These are phyloP conservation scores for Diddensiella caesifluorescens DNA, from an alignment of 805 yeast genomes.

Conservation along the genomic window DNA sequence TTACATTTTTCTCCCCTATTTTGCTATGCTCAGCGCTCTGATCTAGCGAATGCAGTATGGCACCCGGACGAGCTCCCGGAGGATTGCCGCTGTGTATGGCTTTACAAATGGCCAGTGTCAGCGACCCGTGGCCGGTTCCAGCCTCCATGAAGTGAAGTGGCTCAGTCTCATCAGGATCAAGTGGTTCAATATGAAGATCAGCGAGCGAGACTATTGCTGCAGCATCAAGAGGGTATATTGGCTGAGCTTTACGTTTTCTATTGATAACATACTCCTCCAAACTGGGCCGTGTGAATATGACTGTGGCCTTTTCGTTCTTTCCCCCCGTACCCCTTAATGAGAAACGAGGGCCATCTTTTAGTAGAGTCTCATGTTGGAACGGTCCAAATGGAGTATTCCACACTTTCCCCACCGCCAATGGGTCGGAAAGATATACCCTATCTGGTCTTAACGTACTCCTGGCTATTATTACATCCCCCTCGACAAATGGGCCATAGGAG, in stretches of 20 bases:
- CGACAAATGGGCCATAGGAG: constrained; percentile 36
- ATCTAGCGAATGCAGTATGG: constrained; percentile 44
- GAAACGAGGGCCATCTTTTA: constrained; percentile 38
- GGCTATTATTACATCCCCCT: constrained; percentile 33
- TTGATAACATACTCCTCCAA: constrained; percentile 44
- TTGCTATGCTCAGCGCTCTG: constrained; percentile 37
- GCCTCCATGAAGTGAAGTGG: constrained; percentile 45
- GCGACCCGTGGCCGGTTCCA: constrained; percentile 53
- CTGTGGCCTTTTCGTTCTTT: constrained; percentile 28
- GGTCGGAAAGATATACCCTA: constrained; percentile 31
- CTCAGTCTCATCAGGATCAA: constrained; percentile 2
- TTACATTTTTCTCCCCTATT: constrained; percentile 39
- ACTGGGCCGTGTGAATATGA: constrained; percentile 37
- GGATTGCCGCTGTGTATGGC: constrained; percentile 42
- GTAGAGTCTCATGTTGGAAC: constrained; percentile 34
- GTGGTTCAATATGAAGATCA: constrained; percentile 37
- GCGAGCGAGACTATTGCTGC: constrained; percentile 42
- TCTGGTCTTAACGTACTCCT: constrained; percentile 29
- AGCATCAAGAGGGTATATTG: constrained; percentile 48
- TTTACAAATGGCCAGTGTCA: constrained; percentile 40
- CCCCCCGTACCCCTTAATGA: too few species aligned
- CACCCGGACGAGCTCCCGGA: constrained; percentile 22
- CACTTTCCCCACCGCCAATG: constrained; percentile 23
- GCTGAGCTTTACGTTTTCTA: constrained; percentile 43
- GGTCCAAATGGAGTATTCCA: constrained; percentile 26